phyloP scores from a whole-genome alignment of 306 rosid species.

The Malus orientalis region DNA sequence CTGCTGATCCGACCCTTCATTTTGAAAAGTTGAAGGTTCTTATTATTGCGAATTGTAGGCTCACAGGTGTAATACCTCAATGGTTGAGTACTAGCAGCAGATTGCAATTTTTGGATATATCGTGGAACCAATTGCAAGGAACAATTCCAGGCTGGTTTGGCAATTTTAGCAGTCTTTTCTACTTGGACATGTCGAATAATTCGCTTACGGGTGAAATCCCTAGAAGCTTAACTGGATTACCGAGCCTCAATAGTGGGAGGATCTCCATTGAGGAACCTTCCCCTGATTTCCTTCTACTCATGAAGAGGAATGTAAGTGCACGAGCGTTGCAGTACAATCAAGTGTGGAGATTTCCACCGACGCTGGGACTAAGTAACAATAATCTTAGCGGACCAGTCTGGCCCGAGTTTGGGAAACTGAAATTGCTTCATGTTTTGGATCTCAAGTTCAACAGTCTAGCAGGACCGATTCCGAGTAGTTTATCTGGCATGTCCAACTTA shows the following conservation, averaged over 20 bases:
- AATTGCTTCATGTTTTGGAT: constrained; percentile 35
- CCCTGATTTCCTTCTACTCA: constrained; percentile 36
- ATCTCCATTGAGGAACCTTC: constrained; percentile 19
- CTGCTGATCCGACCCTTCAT: constrained; percentile 16
- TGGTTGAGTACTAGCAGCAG: constrained; percentile 34
- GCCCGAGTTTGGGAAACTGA: constrained; percentile 46
- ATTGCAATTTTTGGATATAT: constrained; percentile 42
- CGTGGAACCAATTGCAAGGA: constrained; percentile 44
- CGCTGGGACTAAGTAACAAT: constrained; percentile 34
- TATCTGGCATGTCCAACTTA: constrained; percentile 32
- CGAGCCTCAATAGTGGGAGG: constrained; percentile 15
- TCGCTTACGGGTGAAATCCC: constrained; percentile 43
- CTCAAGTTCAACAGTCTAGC: constrained; percentile 31
- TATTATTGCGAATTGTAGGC: constrained; percentile 37
- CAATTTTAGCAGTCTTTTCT: constrained; percentile 25
- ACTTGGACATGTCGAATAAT: constrained; percentile 59
- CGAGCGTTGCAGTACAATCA: constrained; percentile 44
- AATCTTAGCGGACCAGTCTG: constrained; percentile 34
- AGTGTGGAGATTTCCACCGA: constrained; percentile 41
- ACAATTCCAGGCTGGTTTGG: constrained; percentile 41
- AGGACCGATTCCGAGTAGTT: constrained; percentile 29
- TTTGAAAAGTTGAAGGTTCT: constrained; percentile 37
- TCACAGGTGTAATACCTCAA: constrained; percentile 39
- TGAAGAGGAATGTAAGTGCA: constrained; percentile 26
- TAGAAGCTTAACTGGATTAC: constrained; percentile 18